Evolutionary conservation across 2,329 filamentous ascomycete genomes (phyloP), one percentile per base, ranked within the genome.

Genomic region (Zalaria obscura): DNA sequence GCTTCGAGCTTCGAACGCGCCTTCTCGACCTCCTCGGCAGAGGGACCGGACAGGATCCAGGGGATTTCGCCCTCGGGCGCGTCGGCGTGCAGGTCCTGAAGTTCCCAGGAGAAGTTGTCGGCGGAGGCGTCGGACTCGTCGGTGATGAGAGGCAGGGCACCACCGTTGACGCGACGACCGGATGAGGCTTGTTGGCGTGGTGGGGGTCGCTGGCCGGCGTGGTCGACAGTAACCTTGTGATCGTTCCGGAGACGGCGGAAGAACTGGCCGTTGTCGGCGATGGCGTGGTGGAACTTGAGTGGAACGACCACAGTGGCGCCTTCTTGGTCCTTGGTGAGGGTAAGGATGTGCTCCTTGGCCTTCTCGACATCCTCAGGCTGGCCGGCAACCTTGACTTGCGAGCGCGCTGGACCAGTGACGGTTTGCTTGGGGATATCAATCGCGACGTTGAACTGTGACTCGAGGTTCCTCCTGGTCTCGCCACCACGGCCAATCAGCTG

Each of bases 401-500:
- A 89, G 53, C 83, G 80, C 40, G 78, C 80, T 48, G 83, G 83
- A 35, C 86, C 87, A 26, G 60, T 64, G 35, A 62, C 61, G 44
- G 52, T 62, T 64, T 94, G 87, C 52, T 86, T 83, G 25, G 91
- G 91, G 45, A 98, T 83, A 55, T 96, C 89, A 48, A 98, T 76
- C 5, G 80, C 78, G 40, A 98, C 80, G 43, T 76, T 79, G 67
- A 95, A 93, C 57, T 88, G 76, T 32, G 80, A 73, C 68, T 98
- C 91, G 26, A 98, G 73, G 48, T 81, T 75, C 48, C 84, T 83
- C 60, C 93, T 83, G 38, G 78, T 79, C 50, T 94, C 87, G 48
- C 93, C 91, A 48, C 86, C 87, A 43, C 87, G 85, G 35, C 91
- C 91, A 55, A 98, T 96, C 25, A 98, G 72, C 5, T 84, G 73